Percentiles rank a stretch among this genome's conserved stretches.
Conservation (phyloP, 2,329 filamentous ascomycete species). For the Lasiodiplodia citricola region DNA sequence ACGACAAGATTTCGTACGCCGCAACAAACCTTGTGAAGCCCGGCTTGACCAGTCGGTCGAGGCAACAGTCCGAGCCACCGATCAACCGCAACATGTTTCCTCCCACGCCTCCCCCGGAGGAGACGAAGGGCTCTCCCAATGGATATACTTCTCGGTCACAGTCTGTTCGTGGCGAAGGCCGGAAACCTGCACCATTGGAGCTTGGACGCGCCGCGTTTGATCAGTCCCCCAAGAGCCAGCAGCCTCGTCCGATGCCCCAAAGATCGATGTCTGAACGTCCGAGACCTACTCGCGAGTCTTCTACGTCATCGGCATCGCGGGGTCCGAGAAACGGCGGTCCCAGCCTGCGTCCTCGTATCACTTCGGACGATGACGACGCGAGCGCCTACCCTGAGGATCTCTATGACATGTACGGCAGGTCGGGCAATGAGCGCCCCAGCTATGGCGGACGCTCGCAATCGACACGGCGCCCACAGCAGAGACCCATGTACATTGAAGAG, state of each 20-base stretch:
- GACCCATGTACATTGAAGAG: constrained; percentile 75
- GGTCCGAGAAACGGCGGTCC: constrained; percentile 31
- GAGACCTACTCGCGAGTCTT: constrained; percentile 43
- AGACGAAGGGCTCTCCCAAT: constrained; percentile 55
- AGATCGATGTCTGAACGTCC: constrained; percentile 53
- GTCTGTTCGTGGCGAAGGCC: constrained; percentile 55
- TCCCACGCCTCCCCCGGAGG: constrained; percentile 97
- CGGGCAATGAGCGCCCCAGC: constrained; percentile 31
- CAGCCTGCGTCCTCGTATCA: constrained; percentile 35
- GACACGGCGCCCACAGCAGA: constrained; percentile 35
- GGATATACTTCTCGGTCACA: constrained; percentile 46
- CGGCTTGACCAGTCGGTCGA: constrained; percentile 73
- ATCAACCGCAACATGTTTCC: constrained; percentile 83
- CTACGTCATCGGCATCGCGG: constrained; percentile 35
- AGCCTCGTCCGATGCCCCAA: constrained; percentile 43
- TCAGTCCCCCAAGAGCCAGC: constrained; percentile 33
- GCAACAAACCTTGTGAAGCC: constrained; percentile 93
- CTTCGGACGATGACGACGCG: constrained; percentile 56
- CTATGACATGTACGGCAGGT: constrained; percentile 68
- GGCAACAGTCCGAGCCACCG: constrained; percentile 86
- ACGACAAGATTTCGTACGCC: constrained; percentile 86
- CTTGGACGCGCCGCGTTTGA: constrained; percentile 57
- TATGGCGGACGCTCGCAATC: constrained; percentile 40
- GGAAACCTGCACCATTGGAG: constrained; percentile 55
- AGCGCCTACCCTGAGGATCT: constrained; percentile 65